Evolutionary conservation across 768 basidiomycete species (phyloP).

Genomic region (Termitomyces sp.): DNA sequence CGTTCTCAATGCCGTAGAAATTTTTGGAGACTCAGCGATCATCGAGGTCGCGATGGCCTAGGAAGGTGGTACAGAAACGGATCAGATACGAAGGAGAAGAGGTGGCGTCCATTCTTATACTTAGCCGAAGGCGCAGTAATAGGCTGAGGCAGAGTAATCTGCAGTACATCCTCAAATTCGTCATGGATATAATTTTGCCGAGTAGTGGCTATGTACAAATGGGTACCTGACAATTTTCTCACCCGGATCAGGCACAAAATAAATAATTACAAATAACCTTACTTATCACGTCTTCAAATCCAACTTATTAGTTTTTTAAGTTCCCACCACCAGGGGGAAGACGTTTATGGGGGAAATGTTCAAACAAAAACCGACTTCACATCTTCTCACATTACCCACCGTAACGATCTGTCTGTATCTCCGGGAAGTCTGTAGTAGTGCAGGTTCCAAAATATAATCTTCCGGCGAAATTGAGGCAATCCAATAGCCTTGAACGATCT

Average conservation of each 20-base stretch:
- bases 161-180: no score
- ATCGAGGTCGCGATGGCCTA: conserved; percentile 27
- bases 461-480: no score
- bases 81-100: conserved; percentile 28
- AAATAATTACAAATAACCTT: conserved; percentile 6
- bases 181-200: background rate
- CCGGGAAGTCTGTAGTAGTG: no score
- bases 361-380: background rate
- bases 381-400: background rate
- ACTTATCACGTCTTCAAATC: no score
- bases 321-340: no score
- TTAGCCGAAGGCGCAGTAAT: conserved; percentile 12
- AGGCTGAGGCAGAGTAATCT: no score
- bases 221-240: conserved; percentile 12
- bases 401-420: no score
- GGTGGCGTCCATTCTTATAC: conserved; percentile 33
- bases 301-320: no score
- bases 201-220: conserved; percentile 8
- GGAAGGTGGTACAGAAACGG: conserved; percentile 28
- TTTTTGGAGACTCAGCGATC: conserved; percentile 34
- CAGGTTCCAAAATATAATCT: background rate
- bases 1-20: conserved; percentile 23
- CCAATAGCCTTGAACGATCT: background rate
- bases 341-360: background rate
- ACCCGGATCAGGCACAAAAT: background rate